Base-by-base conservation (phyloP, 352 stramenopile genomes). In the Globisporangium yorkense region DNA sequence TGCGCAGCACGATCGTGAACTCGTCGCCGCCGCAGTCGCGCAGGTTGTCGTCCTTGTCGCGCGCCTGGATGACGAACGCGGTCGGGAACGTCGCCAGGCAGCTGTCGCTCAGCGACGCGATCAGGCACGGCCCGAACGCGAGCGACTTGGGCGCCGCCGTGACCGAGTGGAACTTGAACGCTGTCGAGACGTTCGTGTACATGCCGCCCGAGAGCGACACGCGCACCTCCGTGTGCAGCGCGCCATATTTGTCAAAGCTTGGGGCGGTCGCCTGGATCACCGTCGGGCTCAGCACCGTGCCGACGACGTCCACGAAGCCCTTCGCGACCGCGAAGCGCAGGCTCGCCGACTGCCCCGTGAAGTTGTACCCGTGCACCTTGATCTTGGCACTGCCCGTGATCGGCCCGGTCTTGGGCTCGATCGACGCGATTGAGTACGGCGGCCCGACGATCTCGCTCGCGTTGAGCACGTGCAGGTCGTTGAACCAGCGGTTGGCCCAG, bases 401-500 rank as follows among this genome's bases (percentile, higher is more conserved):
- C 15, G 96, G 93, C 44, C 96, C 96, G 49, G 88, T 89, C n/a
- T 70, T 79, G 33, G 96, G 94, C 55, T 88, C 76, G 41, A 98
- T 95, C 1, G 72, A 74, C 7, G 84, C 89, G 46, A 99, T 93
- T 5, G 94, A 96, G 72, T 99, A 99, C 7, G 96, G 96, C 31
- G 96, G 96, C 3, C 96, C 96, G 16, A 99, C 92, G 45, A 99
- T 95, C 63, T 97, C 91, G 45, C 74, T 89, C 18, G 97, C 96
- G 48, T 98, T 95, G 27, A 98, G 96, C 0, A 97, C 75, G 58
- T 92, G 79, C 20, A 97, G 74, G 47, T 98, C 88, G 56, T 94
- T 91, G 60, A 96, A 96, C 96, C 96, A 99, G 45, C 87, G 87
- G 56, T 98, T 98, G 4, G 92, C 93, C 96, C 96, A 99, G 35